Evolutionary conservation across 306 rosid genomes (phyloP).

Genomic region (Castanospermum australe): DNA sequence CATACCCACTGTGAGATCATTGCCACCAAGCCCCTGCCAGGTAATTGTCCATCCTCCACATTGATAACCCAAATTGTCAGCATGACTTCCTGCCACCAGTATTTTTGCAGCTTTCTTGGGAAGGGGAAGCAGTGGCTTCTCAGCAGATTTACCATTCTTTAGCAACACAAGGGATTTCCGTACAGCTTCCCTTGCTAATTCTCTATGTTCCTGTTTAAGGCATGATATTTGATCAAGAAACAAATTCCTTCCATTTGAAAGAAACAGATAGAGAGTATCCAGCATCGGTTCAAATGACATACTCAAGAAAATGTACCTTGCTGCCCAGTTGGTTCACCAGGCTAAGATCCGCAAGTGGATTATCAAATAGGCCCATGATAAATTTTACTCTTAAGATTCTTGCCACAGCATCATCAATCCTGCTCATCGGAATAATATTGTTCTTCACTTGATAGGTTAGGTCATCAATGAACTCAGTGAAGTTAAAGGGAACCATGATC

Average conservation of each 20-base stretch:
- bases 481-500: neutral
- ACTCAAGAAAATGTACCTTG: neutral
- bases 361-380: neutral
- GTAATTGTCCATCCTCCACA: constrained; percentile 85
- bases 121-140: constrained; percentile 60
- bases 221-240: neutral
- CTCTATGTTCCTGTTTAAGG: neutral
- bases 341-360: neutral
- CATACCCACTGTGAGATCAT: constrained; percentile 72
- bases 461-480: neutral
- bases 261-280: too few relatives aligned
- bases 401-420: neutral
- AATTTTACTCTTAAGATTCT: neutral
- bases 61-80: constrained; percentile 71
- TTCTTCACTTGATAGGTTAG: neutral
- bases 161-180: constrained; percentile 53
- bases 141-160: constrained; percentile 57
- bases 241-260: neutral
- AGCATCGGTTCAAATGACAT: neutral
- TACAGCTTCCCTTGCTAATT: constrained; percentile 9
- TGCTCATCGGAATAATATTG: neutral
- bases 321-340: neutral
- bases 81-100: constrained; percentile 71
- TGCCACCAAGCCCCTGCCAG: constrained; percentile 73
- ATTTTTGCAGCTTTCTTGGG: constrained; percentile 68